Evolutionary conservation across 2,329 filamentous ascomycete genomes (phyloP), one percentile per base, ranked within the genome.

Genomic region (Aureobasidium namibiae): DNA sequence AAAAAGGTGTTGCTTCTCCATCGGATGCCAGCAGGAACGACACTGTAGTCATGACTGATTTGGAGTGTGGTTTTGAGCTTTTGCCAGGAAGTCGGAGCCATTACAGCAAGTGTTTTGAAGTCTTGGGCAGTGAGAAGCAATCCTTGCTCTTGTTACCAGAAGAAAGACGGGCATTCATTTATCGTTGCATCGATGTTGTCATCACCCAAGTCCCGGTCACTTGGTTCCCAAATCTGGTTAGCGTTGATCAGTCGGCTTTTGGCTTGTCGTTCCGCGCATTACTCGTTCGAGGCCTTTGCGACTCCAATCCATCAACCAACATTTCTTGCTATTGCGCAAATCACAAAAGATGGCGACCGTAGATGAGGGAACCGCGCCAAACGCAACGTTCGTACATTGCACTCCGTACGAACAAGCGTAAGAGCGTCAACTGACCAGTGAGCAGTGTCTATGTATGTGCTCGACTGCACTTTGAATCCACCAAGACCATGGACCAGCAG

Each of bases 1-100:
- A 86, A 86, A 46, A 77, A 65, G 2, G 80, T 81, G 56, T 78
- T 81, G 11, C 82, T 83, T n/a, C 83, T 78, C 77, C 79, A 82
- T 72, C 69, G 62, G 3, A 81, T 67, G 16, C 78, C 69, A 26
- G 67, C 66, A 0, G 71, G 71, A 45, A 63, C 62, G 21, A 67
- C 62, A 18, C 61, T 62, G 63, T 71, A 72, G 63, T 73, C 67
- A 62, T 68, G 61, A 24, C 63, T 53, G 63, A 74, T 64, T 60
- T 74, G 64, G 49, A 74, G 62, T 10, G 70, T 72, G 59, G 68
- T 72, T 53, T 69, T 63, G 39, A 68, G 33, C 61, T 61, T 65
- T 29, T 52, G 36, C 56, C 52, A 56, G 18, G 39, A 8, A 45
- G 50, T 42, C 10, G 36, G 33, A 21, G 33, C 24, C 38, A 42